These are phyloP conservation scores for Ophiorrhiza pumila DNA, from an alignment of 257 asterid species.

Conservation along the genomic window DNA sequence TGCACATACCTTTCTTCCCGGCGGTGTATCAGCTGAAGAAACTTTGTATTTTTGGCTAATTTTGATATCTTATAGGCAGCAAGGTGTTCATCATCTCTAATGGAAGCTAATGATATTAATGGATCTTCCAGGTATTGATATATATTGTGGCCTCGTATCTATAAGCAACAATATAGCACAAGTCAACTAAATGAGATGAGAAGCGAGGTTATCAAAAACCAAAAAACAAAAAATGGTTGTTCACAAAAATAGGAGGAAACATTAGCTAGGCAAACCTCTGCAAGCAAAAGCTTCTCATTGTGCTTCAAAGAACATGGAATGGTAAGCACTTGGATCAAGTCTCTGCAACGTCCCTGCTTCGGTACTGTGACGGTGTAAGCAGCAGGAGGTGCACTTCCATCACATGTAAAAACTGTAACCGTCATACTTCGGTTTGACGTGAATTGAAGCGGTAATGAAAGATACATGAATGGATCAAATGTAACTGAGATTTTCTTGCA, in stretches of 20 bases:
- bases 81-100: constrained; percentile 92
- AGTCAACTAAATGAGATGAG: constrained; percentile 2
- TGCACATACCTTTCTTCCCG: constrained; percentile 82
- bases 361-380: constrained; percentile 84
- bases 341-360: constrained; percentile 97
- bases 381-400: constrained; percentile 89
- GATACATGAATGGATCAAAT: constrained; percentile 98
- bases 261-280: constrained; percentile 60
- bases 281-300: constrained; percentile 88
- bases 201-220: constrained; percentile 2
- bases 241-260: not conserved
- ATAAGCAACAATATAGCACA: constrained; percentile 23
- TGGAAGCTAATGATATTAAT: constrained; percentile 65
- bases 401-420: constrained; percentile 89
- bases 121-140: constrained; percentile 91
- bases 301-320: constrained; percentile 75
- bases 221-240: not conserved
- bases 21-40: constrained; percentile 93
- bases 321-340: constrained; percentile 78
- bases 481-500: constrained; percentile 93
- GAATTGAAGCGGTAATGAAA: constrained; percentile 90
- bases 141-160: constrained; percentile 93
- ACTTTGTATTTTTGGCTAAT: constrained; percentile 61
- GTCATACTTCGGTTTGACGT: constrained; percentile 87
- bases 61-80: constrained; percentile 93